Evolutionary conservation across 192 early-diverging fungal genomes (phyloP).

Genomic region (Backusella morwellensis): DNA sequence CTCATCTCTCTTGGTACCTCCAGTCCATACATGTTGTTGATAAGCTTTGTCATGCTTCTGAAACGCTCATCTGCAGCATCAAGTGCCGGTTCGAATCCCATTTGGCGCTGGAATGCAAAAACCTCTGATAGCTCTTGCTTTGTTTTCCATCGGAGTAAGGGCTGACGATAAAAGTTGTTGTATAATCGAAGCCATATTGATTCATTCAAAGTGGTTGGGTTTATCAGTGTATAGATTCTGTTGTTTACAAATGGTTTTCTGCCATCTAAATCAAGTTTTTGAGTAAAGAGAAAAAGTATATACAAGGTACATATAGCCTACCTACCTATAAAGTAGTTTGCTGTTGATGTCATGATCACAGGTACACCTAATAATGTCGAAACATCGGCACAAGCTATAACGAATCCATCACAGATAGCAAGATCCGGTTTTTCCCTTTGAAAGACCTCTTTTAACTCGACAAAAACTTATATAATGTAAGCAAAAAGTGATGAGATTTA

Average conservation of each 20-base stretch:
- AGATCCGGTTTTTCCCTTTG: neutral
- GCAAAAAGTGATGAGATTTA: neutral
- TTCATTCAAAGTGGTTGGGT: neutral
- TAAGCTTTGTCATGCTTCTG: conserved; percentile 3
- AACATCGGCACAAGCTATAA: neutral
- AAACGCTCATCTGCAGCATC: neutral
- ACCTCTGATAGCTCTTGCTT: neutral
- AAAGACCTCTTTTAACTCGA: neutral
- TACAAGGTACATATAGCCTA: neutral
- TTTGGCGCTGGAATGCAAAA: neutral
- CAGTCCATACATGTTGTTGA: conserved; percentile 27
- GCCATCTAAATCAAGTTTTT: neutral
- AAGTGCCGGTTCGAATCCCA: neutral
- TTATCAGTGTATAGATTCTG: neutral
- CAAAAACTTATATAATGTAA: neutral
- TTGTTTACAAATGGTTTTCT: neutral
- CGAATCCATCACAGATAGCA: neutral
- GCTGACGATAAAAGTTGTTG: neutral
- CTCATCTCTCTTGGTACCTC: conserved; percentile 13
- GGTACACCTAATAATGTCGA: neutral
- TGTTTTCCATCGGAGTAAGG: neutral
- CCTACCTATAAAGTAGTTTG: conserved; percentile 15
- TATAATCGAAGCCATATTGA: neutral
- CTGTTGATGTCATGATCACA: neutral
- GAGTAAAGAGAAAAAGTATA: neutral